Evolutionary conservation across 2,329 filamentous ascomycete genomes (phyloP).

Genomic region (Xylariaceae sp.): DNA sequence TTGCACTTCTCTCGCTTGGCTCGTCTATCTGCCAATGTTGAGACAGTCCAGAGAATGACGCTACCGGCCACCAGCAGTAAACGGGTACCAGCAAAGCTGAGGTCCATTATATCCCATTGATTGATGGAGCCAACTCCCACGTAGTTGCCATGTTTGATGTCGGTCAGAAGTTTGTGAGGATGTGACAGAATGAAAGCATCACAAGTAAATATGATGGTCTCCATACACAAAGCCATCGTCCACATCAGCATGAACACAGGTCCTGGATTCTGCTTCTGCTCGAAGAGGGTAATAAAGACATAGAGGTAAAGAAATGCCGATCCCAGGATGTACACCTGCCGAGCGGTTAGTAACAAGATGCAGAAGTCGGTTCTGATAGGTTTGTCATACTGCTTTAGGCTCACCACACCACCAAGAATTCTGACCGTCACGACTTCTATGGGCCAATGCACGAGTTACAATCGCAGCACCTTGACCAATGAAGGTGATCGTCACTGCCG

Average conservation of each 20-base stretch:
- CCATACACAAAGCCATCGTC: constrained; percentile 67
- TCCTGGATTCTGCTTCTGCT: constrained; percentile 77
- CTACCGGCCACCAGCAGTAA: constrained; percentile 62
- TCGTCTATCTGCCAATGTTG: constrained; percentile 41
- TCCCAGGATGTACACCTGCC: constrained; percentile 77
- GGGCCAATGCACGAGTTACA: constrained; percentile 67
- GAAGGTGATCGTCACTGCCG: constrained; percentile 69
- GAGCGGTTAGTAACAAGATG: constrained; percentile 7
- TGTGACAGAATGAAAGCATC: constrained; percentile 66
- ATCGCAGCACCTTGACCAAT: constrained; percentile 70
- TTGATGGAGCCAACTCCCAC: constrained; percentile 32
- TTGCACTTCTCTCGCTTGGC: constrained; percentile 38
- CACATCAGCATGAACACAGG: constrained; percentile 77
- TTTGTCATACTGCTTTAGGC: constrained; percentile 28
- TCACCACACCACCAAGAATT: constrained; percentile 32
- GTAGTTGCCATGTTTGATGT: constrained; percentile 38
- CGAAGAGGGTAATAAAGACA: constrained; percentile 79
- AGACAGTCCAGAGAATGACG: constrained; percentile 56
- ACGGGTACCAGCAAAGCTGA: constrained; percentile 64
- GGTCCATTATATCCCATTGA: constrained; percentile 60
- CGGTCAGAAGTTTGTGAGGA: constrained; percentile 60
- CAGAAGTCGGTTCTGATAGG: not conserved
- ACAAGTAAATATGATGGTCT: constrained; percentile 66
- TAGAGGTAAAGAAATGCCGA: constrained; percentile 85
- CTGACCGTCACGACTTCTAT: constrained; percentile 33